Conservation (phyloP, 2,329 filamentous ascomycete species). For the Colletotrichum sp. region DNA sequence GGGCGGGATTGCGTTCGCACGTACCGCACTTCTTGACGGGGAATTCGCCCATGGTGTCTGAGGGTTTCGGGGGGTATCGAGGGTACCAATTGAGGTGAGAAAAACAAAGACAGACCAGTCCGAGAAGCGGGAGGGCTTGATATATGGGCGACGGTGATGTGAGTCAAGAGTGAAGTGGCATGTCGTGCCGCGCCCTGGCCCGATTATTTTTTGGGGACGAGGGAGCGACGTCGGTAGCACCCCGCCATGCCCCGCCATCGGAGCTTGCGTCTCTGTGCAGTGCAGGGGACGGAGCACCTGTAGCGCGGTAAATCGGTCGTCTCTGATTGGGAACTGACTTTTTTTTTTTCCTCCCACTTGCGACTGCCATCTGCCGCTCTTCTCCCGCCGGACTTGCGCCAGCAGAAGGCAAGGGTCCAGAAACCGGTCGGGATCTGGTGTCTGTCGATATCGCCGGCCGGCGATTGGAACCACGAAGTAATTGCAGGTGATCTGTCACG, state of each 20-base stretch:
- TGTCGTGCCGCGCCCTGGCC: slow-evolving; percentile 1
- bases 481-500: not conserved
- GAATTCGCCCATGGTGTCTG: slow-evolving; percentile 41
- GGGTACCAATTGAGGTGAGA: not conserved
- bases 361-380: not conserved
- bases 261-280: not conserved
- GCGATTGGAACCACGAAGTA: not conserved
- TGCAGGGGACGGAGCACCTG: not conserved
- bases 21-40: slow-evolving; percentile 65
- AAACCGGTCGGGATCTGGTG: slow-evolving; percentile 9
- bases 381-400: not conserved
- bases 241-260: slow-evolving; percentile 26
- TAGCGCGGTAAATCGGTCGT: not conserved
- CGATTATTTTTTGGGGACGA: not conserved
- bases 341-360: not conserved
- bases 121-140: not conserved
- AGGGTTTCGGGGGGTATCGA: not conserved
- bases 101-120: not conserved
- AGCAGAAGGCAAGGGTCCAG: not conserved
- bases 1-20: slow-evolving; percentile 23
- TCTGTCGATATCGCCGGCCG: not conserved
- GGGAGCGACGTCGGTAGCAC: slow-evolving; percentile 18
- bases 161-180: slow-evolving; percentile 17
- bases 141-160: slow-evolving; percentile 9
- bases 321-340: not conserved